Evolutionary conservation across 805 yeast genomes (phyloP), one percentile per base, ranked within the genome.

Genomic region (Lipomyces orientalis): DNA sequence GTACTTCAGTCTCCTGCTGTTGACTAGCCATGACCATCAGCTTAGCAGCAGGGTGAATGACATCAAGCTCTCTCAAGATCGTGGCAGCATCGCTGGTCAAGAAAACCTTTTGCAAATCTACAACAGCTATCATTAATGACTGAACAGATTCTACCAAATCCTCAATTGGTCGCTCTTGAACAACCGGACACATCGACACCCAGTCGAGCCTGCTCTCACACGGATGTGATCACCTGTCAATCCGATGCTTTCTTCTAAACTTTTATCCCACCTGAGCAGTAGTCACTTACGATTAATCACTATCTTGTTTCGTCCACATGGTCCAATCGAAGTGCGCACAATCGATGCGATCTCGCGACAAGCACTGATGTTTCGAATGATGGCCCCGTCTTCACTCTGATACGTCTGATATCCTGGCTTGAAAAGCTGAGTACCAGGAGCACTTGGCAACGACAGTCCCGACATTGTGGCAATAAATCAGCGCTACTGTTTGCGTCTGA

Each of bases 41-140:
- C 79, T 94, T 95, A 10, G 95, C 99, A 2, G 97, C 98, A 5
- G 99, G 99, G 78, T 94, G 98, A 58, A 95, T 93, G 72, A 94
- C 92, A 70, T 94, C 98, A 64, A 94, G 82, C 79, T 95, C 98
- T 72, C 90, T 87, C 68, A 95, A 83, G 89, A 95, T 95, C 7
- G 99, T 95, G 51, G 98, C 97, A n/a, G 98, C 98, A 78, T 95
- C 99, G 74, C 91, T 91, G 55, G 98, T 95, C 70, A 95, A 87
- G 78, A 93, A 91, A 31, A 91, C 89, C 77, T 89, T 92, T 67
- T 92, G 93, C 73, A 91, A 80, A 74, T 91, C 71, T 72, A 58
- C 25, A 55, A 7, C 29, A 16, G 31, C 22, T 14, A 33, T 51
- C 34, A 58, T 49, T 34, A 52, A 31, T 19, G 29, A 19, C 49